phyloP scores from a whole-genome alignment of 2,329 filamentous ascomycete genomes.

The Cercospora citrullina region DNA sequence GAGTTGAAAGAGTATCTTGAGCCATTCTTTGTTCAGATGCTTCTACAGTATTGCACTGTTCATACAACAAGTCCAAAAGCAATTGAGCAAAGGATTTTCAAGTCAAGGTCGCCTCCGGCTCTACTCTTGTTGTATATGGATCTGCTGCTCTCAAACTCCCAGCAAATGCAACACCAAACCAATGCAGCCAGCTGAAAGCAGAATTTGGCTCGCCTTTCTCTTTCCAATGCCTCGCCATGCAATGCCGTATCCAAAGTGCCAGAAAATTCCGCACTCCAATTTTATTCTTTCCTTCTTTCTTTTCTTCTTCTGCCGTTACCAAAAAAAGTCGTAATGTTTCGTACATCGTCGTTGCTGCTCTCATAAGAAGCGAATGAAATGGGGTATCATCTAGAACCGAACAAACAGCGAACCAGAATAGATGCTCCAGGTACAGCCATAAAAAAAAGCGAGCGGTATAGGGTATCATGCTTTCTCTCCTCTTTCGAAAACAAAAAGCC shows the following conservation, averaged over 20 bases:
- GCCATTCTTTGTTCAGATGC: background rate
- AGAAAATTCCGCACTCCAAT: background rate
- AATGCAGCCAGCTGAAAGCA: background rate
- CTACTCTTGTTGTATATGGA: background rate
- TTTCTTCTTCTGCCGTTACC: conserved; percentile 3
- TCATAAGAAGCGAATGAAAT: conserved; percentile 17
- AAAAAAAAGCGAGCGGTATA: conserved; percentile 6
- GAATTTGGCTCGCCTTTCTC: background rate
- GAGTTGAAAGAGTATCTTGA: background rate
- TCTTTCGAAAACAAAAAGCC: background rate
- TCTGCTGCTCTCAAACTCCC: background rate
- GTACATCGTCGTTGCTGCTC: background rate
- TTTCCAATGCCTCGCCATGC: background rate
- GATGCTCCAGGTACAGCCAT: background rate
- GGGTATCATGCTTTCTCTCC: conserved; percentile 5
- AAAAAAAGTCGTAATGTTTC: background rate
- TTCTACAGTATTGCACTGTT: background rate
- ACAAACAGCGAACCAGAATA: conserved; percentile 2
- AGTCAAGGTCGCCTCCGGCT: background rate
- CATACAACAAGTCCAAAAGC: background rate
- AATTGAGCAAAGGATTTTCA: background rate
- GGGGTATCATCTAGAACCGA: conserved; percentile 16
- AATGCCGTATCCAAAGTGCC: background rate
- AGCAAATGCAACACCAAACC: background rate
- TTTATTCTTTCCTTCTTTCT: background rate